Evolutionary conservation across 768 basidiomycete species (phyloP).

Genomic region (Lentinula edodes): DNA sequence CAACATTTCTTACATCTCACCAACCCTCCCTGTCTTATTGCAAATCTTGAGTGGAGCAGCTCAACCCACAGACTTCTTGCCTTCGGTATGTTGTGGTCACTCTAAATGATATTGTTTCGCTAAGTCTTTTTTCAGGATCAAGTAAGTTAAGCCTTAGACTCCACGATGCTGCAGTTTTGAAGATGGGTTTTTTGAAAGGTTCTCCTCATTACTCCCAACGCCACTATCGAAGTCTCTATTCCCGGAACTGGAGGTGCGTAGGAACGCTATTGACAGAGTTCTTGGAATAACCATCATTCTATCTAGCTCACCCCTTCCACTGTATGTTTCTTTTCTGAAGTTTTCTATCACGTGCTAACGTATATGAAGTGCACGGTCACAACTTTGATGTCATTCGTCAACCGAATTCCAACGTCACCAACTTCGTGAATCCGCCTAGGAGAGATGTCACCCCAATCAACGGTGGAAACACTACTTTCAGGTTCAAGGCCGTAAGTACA

Average conservation of each 20-base stretch:
- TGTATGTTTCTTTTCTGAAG: conserved; percentile 12
- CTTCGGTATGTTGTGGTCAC: conserved; percentile 16
- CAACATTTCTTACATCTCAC: conserved; percentile 6
- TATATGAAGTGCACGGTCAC: conserved; percentile 23
- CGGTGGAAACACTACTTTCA: conserved; percentile 30
- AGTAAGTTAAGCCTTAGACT: background rate
- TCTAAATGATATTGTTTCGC: background rate
- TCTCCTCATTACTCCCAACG: conserved; percentile 33
- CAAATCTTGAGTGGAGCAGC: conserved; percentile 26
- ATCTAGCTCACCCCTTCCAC: conserved; percentile 25
- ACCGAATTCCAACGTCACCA: conserved; percentile 16
- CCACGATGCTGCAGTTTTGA: background rate
- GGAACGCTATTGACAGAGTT: background rate
- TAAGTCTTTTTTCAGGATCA: background rate
- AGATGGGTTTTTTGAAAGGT: conserved; percentile 5
- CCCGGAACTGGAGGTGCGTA: conserved; percentile 31
- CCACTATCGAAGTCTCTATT: conserved; percentile 42
- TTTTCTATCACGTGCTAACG: too few relatives aligned
- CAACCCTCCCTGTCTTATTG: conserved; percentile 25
- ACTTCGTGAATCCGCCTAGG: conserved; percentile 25
- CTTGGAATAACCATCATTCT: background rate
- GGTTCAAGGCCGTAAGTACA: conserved; percentile 18
- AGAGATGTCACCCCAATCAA: conserved; percentile 23
- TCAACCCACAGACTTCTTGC: conserved; percentile 31
- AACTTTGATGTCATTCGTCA: conserved; percentile 23